Base-by-base conservation (phyloP, 2,329 filamentous ascomycete species). In the Thielaviopsis cerberus region DNA sequence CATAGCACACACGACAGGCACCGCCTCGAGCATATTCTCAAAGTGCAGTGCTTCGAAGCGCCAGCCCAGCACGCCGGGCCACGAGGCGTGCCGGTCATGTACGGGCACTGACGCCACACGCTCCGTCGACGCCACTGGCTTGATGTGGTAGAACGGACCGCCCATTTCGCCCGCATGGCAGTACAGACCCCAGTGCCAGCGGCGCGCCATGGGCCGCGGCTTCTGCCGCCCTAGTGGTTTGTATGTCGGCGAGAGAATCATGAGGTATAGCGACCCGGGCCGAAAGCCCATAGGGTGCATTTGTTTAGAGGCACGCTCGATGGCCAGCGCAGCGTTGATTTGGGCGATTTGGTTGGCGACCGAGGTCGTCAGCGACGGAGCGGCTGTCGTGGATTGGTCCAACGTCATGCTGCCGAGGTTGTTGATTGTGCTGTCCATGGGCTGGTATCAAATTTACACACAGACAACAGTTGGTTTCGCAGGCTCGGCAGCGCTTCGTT, bases 161-260 rank as follows among this genome's bases (percentile, higher is more conserved):
- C 25, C 30, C 30, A 24, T 58, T n/a, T 55, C 26, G 17, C 27
- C 37, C 2, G 48, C 26, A 20, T 58, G 55, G 30, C 55, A 56
- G 34, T 60, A 60, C 23, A 60, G 20, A 15, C 55, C 52, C 59
- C 59, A 60, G 53, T 58, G 55, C 59, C 59, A 60, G 4, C 55
- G 59, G 15, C 55, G 54, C 23, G 59, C 55, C 59, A 60, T 60
- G 23, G 59, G 59, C 13, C 55, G 34, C 11, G 59, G 59, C 10
- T 45, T 1, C 24, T 60, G 59, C 10, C 30, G 24, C n/a, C 53
- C 53, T 6, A 60, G 55, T 1, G 59, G 59, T 25, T 53, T 50
- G 48, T 60, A 60, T n/a, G 59, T 60, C 22, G 59, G 59, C n/a
- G 59, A 60, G 11, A 50, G 27, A 6, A 60, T 53, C 7, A 60